Conservation (phyloP, 495 filamentous ascomycete genomes). For the Parachaetomium inaequale region DNA sequence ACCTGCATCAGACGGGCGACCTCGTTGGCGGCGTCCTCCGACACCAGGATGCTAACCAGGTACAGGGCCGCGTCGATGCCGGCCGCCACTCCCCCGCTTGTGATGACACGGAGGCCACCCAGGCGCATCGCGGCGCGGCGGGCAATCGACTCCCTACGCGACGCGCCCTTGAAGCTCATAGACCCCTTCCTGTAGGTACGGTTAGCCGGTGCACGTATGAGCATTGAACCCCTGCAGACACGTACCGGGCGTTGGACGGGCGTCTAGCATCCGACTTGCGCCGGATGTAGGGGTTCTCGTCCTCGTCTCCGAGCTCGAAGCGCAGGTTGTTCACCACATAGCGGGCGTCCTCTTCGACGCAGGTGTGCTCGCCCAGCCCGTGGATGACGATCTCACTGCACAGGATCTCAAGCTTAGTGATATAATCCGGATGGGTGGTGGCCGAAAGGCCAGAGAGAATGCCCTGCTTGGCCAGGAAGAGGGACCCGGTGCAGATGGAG, state of each 20-base stretch:
- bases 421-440: slow-evolving; percentile 62
- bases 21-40: slow-evolving; percentile 62
- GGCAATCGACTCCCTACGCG: slow-evolving; percentile 63
- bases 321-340: slow-evolving; percentile 79
- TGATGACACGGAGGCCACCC: slow-evolving; percentile 70
- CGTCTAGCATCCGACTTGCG: slow-evolving; percentile 61
- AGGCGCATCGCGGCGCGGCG: slow-evolving; percentile 62
- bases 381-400: slow-evolving; percentile 61
- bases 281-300: slow-evolving; percentile 70
- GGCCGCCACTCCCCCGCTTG: slow-evolving; percentile 68
- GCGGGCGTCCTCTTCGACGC: slow-evolving; percentile 69
- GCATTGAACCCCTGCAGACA: background rate
- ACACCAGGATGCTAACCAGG: slow-evolving; percentile 69
- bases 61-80: slow-evolving; percentile 77
- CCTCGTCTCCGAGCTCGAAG: slow-evolving; percentile 69
- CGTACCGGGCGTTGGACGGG: slow-evolving; percentile 59
- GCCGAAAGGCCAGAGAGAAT: slow-evolving; percentile 69
- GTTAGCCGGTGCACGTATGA: slow-evolving; percentile 10
- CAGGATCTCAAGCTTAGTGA: slow-evolving; percentile 63
- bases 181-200: slow-evolving; percentile 55
- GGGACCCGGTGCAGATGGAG: slow-evolving; percentile 70
- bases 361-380: slow-evolving; percentile 57
- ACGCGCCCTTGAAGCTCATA: slow-evolving; percentile 63
- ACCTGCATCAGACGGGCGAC: slow-evolving; percentile 66
- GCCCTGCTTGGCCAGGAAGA: slow-evolving; percentile 68